These are phyloP conservation scores for Neurospora hispaniola DNA, from an alignment of 495 filamentous ascomycete genomes.

Conservation along the genomic window DNA sequence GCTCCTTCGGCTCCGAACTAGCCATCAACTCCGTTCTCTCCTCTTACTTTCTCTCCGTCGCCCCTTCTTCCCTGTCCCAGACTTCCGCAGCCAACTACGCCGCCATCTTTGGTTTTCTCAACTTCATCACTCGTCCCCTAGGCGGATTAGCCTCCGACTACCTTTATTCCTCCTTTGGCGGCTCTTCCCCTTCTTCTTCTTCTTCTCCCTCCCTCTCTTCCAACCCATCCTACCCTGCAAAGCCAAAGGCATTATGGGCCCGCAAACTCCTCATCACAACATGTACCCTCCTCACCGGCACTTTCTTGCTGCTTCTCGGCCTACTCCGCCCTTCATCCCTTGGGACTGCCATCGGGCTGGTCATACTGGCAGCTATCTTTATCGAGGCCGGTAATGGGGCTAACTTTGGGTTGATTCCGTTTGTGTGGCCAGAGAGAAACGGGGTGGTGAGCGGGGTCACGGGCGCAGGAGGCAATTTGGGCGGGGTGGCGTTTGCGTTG, in stretches of 20 bases:
- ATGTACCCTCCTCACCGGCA: constrained; percentile 53
- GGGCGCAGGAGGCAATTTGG: constrained; percentile 73
- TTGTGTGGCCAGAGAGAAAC: constrained; percentile 63
- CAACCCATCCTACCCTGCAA: neutral
- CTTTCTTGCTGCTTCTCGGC: constrained; percentile 62
- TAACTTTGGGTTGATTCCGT: constrained; percentile 77
- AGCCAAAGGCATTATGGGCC: constrained; percentile 15
- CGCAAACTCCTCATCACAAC: constrained; percentile 67
- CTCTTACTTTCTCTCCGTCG: constrained; percentile 69
- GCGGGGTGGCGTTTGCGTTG: constrained; percentile 76
- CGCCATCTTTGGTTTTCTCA: constrained; percentile 86
- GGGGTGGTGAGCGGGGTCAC: constrained; percentile 64
- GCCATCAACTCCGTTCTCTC: constrained; percentile 77
- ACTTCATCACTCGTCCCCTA: constrained; percentile 61
- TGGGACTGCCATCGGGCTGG: constrained; percentile 61
- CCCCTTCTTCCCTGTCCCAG: constrained; percentile 55
- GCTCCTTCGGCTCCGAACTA: constrained; percentile 77
- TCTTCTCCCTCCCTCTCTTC: neutral
- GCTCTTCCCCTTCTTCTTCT: constrained; percentile 9
- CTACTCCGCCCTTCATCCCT: constrained; percentile 40
- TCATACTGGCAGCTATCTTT: constrained; percentile 66
- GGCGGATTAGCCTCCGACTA: constrained; percentile 67
- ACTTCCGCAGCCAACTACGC: constrained; percentile 67
- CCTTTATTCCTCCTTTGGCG: constrained; percentile 50
- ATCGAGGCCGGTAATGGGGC: constrained; percentile 76